Base-by-base conservation (phyloP, 495 filamentous ascomycete genomes). In the Venustampulla echinocandica region DNA sequence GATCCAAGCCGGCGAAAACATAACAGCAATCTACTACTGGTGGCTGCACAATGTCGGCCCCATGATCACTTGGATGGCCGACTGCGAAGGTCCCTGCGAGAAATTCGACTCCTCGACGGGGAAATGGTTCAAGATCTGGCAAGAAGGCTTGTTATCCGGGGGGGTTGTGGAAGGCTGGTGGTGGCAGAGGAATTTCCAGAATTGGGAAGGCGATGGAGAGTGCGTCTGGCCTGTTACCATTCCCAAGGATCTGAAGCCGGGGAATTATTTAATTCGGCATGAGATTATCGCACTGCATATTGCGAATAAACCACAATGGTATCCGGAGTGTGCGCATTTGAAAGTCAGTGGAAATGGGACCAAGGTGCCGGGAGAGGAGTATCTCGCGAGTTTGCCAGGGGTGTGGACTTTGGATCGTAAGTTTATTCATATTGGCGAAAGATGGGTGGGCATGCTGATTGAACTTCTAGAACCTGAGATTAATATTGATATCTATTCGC, bases 251-350 rank as follows among this genome's bases (percentile, higher is more conserved):
- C 53, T 79, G 27, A 64, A 61, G 30, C 52, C 63, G 5, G 75
- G 74, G 13, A 15, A 37, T 5, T 37, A 37, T 37, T 18, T 37
- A 6, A 37, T 76, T 28, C 49, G 73, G 37, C 74, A 78, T 44
- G 74, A 78, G 54, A 67, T 77, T 22, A 48, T 76, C 23, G 69
- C 66, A 6, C 66, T 78, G 4, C 74, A 77, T 41, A 64, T 76
- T 27, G 69, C 62, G 47, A 61, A 68, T 32, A 64, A 57, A 48
- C 72, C 74, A 1, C 74, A 77, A 61, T 78, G 71, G 48, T 77
- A 77, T 50, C 68, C 69, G 14, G 70, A 76, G 49, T 78, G 74
- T 35, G 75, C 69, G 4, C 73, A 77, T 52, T 49, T 79, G 39
- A 65, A 68, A 18, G 61, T 78, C 10, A 64, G 58, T n/a, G 69